Evolutionary conservation across 345 rosid species (phyloP).

Genomic region (Laguncularia racemosa): DNA sequence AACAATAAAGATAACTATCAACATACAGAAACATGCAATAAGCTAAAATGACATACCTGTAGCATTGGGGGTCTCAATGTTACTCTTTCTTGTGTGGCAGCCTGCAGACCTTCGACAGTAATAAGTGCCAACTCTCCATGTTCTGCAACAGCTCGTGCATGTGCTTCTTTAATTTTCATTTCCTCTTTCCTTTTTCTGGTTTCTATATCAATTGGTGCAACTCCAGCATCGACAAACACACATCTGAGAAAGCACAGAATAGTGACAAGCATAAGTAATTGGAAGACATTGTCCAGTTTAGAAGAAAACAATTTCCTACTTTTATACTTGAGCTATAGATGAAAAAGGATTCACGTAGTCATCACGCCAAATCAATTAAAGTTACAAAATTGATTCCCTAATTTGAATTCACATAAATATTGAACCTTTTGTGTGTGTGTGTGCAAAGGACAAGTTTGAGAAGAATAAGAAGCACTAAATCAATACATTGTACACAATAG

Average conservation of each 20-base stretch:
- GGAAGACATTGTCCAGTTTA: not conserved
- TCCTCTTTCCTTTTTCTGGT: slow-evolving; percentile 86
- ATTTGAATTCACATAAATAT: too few species aligned
- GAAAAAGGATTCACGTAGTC: too few species aligned
- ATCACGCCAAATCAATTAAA: too few species aligned
- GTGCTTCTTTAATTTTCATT: slow-evolving; percentile 84
- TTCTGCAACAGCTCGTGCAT: slow-evolving; percentile 77
- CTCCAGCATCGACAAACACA: slow-evolving; percentile 97
- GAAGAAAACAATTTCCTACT: too few species aligned
- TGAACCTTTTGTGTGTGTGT: too few species aligned
- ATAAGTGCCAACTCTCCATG: slow-evolving; percentile 97
- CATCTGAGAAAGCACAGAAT: slow-evolving; percentile 37
- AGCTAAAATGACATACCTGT: slow-evolving; percentile 45
- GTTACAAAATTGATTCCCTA: too few species aligned
- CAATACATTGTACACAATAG: too few species aligned
- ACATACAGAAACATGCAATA: not conserved
- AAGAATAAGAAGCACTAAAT: too few species aligned
- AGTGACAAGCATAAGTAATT: not conserved
- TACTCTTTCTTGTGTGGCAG: slow-evolving; percentile 56
- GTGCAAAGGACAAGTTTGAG: too few species aligned
- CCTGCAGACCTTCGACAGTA: slow-evolving; percentile 66
- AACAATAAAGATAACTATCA: too few species aligned
- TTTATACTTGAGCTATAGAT: too few species aligned
- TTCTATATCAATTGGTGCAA: slow-evolving; percentile 84
- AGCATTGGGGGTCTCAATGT: slow-evolving; percentile 88